Base-by-base conservation (phyloP, 257 asterid genomes). In the Coffea canephora region DNA sequence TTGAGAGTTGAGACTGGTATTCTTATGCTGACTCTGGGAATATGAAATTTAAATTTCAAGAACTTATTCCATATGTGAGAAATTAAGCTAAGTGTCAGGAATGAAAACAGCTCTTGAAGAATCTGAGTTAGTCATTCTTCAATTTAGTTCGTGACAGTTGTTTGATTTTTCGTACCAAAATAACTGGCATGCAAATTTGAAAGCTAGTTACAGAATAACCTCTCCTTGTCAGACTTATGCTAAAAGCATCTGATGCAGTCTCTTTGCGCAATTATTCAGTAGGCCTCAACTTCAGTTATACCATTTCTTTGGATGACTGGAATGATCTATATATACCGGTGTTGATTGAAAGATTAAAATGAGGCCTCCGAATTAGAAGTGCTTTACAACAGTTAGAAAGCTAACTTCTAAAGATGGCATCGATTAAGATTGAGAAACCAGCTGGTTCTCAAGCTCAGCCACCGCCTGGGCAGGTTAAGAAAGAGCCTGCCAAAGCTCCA, bases 401-500 rank as follows among this genome's bases (percentile, higher is more conserved):
- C 39, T 45, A 72, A 78, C 55, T 59, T 69, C 48, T 72, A 72
- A 45, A 74, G 34, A 83, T 79, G 88, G 80, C 86, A 78, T 82
- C 88, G 80, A 72, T 70, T 39, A 84, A 87, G 80, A 69, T 74
- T 49, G 86, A 80, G 74, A 82, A 84, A 84, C 83, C 66, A 59
- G 31, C 59, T 81, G 84, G 76, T 10, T 52, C 83, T 82, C 80
- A 82, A 81, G 69, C 82, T 74, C 82, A 86, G 76, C 73, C 86
- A 69, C 67, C 83, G 31, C 13, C 59, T 25, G 79, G 84, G 25
- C 78, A 66, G 61, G 61, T 71, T 0, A 84, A 82, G 78, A 84
- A 86, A 74, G 75, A 79, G 73, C 82, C 89, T 19, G 23, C 77
- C 59, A 84, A 84, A 55, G 72, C 83, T 73, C 71, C 82, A 0